phyloP scores from a whole-genome alignment of 108 stramenopile species.

The Parietichytrium sp. region DNA sequence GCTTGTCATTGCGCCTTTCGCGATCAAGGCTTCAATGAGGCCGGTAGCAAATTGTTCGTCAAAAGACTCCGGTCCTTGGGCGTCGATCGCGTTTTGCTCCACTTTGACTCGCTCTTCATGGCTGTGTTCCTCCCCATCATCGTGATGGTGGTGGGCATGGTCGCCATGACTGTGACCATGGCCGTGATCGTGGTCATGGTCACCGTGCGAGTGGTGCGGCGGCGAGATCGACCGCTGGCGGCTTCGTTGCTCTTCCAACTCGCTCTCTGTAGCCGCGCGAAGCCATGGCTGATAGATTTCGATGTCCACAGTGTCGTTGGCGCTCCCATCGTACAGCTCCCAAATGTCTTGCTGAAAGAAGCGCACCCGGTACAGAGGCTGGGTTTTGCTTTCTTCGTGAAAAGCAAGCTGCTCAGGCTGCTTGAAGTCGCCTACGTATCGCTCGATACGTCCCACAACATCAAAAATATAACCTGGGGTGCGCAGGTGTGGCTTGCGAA shows the following conservation, averaged over 20 bases:
- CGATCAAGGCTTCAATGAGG: slow-evolving; percentile 45
- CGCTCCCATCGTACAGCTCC: neutral
- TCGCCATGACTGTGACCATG: neutral
- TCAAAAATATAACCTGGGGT: slow-evolving; percentile 28
- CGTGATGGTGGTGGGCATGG: neutral
- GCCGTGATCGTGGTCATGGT: neutral
- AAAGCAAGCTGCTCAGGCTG: neutral
- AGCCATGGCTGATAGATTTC: slow-evolving; percentile 35
- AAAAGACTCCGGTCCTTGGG: neutral
- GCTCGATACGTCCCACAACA: neutral
- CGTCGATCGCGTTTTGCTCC: neutral
- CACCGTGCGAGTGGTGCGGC: neutral
- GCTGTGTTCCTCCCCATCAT: neutral
- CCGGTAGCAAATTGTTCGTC: slow-evolving; percentile 48
- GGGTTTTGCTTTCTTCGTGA: neutral
- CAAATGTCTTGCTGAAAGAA: neutral
- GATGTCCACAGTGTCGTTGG: slow-evolving; percentile 1
- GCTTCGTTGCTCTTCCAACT: neutral
- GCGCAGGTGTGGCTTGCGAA: neutral
- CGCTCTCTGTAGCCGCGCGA: neutral
- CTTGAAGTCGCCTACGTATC: neutral
- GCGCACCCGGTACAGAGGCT: slow-evolving; percentile 14
- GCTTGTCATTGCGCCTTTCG: slow-evolving; percentile 44
- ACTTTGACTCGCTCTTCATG: slow-evolving; percentile 31
- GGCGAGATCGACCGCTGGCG: too few relatives aligned